Base-by-base conservation (phyloP, 2,329 filamentous ascomycete species). In the Aspergillus costaricaensis region DNA sequence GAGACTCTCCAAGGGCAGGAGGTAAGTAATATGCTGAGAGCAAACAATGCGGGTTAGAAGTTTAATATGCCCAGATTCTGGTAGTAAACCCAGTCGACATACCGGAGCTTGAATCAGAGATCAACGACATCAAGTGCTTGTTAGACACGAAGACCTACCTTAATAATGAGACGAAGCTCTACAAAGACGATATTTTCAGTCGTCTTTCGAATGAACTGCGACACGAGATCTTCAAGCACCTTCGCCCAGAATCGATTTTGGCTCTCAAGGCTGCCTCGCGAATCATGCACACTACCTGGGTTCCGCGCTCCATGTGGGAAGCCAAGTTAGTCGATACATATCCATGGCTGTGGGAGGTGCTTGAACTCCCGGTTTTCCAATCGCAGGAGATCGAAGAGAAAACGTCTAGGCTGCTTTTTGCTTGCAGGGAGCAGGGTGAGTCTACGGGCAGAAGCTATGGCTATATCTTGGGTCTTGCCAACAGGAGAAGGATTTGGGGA, bases 401-500 rank as follows among this genome's bases (percentile, higher is more conserved):
- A 50, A 17, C 44, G 30, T 57, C 25, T 15, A 19, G n/a, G n/a
- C 43, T 57, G 27, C 41, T 57, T 21, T 8, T 49, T 30, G 36
- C 30, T 32, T 32, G 23, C 44, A 57, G 6, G 17, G 51, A 54
- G 27, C 12, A 39, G 7, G 14, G 27, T 38, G 21, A 15, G 4
- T 15, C 30, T 1, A 27, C 51, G 36, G 27, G 30, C 9, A 25
- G 36, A 49, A 57, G 44, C 19, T 21, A 57, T 25, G 41, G 30
- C 43, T 50, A 41, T 57, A 25, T 4, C 44, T 19, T 57, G 23
- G 55, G 55, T 5, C 44, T 57, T 19, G 55, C 44, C 23, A 57
- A 57, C 12, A 48, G 55, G 44, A 48, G 43, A 50, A 57, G 55
- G 27, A 57, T 57, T 25, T 57, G 55, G 55, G 55, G 55, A 15